Conservation (phyloP, 345 rosid genomes). For the Eucalyptus microcorys region DNA sequence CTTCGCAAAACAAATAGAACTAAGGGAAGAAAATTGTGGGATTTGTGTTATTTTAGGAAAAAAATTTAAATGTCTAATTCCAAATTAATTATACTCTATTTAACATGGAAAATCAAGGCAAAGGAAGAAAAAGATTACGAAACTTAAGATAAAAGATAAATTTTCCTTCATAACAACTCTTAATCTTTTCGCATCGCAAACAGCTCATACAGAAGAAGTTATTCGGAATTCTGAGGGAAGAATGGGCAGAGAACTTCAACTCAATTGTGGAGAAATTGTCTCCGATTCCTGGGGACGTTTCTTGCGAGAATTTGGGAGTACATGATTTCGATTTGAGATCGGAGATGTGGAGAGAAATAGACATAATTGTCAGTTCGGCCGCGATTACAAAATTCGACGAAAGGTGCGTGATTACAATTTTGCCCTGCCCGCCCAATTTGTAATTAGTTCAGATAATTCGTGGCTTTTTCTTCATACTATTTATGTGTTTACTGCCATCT, state of each 20-base stretch:
- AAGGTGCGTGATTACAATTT: constrained; percentile 5
- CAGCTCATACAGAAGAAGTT: neutral
- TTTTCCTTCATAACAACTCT: neutral
- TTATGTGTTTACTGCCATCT: neutral
- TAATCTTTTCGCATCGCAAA: neutral
- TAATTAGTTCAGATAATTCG: neutral
- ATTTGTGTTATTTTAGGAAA: neutral
- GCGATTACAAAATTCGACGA: constrained; percentile 35
- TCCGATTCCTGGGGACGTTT: constrained; percentile 15
- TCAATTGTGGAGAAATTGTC: neutral
- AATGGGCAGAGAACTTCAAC: neutral
- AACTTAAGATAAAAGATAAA: neutral
- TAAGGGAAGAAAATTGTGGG: neutral
- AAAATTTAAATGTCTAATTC: neutral
- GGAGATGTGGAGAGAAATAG: constrained; percentile 14
- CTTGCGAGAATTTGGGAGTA: constrained; percentile 8
- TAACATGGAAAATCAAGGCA: neutral
- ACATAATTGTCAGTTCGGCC: constrained; percentile 20
- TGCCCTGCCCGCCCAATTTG: neutral
- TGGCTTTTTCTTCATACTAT: neutral
- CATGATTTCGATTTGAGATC: constrained; percentile 1
- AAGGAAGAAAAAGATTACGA: neutral
- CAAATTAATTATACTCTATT: neutral
- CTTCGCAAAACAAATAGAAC: neutral
- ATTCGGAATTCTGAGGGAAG: constrained; percentile 1